Evolutionary conservation across 192 early-diverging fungal species (phyloP), one percentile per base, ranked within the genome.

Genomic region (Bifiguratus adelaidae): DNA sequence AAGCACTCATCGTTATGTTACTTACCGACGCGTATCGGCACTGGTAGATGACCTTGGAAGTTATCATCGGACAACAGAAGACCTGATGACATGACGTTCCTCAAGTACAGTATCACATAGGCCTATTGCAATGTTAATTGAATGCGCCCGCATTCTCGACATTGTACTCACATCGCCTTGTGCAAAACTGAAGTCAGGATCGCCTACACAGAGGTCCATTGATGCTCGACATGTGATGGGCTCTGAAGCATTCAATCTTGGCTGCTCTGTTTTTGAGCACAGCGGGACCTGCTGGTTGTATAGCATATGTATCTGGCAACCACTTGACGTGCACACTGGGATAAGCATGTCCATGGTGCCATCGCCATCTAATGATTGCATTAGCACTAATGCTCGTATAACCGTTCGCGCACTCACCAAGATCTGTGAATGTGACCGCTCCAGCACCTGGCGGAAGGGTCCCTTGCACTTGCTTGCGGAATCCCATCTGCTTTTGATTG

Each of bases 321-420:
- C 52, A 15, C 41, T 34, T 2, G 54, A 49, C 29, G 53, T 60
- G 56, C 86, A 80, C 0, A 82, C 72, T 7, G 82, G 74, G 25
- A 91, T 81, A 3, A 95, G 68, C 50, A 91, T 71, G 57, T 95
- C 91, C 23, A 91, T 63, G 11, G 88, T 78, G 20, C 91, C 91
- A 65, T 91, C 87, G n/a, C 78, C 87, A 68, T 92, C 88, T 77
- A 53, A 41, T 28, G 40, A 27, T 25, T 3, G 25, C 1, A 23
- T 50, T 23, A 15, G 28, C 27, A 45, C 26, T 43, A 7, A 16
- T 2, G 1, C n/a, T n/a, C n/a, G n/a, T n/a, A n/a, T n/a, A n/a
- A n/a, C n/a, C n/a, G n/a, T n/a, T n/a, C 33, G 12, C 22, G 23
- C 21, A 43, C 54, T 41, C 38, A 77, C 74, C 83, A 50, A 96